A percentile compares a stretch with the other conserved stretches of the same genome.
These are phyloP conservation scores for Rhodocollybia butyracea DNA, from an alignment of 768 basidiomycete genomes.

Conservation along the genomic window DNA sequence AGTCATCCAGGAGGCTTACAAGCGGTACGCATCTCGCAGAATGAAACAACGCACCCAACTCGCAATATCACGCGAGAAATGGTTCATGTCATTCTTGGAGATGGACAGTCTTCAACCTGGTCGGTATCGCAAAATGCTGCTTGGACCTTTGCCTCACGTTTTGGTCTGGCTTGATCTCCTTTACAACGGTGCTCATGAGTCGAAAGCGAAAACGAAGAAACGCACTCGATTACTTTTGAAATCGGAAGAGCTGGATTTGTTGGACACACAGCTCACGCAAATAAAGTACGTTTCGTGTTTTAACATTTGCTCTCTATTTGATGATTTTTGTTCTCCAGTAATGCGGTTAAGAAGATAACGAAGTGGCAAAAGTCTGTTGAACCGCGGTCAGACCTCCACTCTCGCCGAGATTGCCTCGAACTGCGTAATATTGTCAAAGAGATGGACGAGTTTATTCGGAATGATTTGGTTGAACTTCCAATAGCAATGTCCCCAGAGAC, in stretches of 20 bases:
- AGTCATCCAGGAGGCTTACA: constrained; percentile 19
- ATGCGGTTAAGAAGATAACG: not conserved
- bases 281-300: constrained; percentile 1
- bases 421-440: not conserved
- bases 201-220: not conserved
- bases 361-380: not conserved
- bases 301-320: not conserved
- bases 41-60: constrained; percentile 11
- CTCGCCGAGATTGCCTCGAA: not conserved
- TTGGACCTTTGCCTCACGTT: constrained; percentile 9
- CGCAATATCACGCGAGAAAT: constrained; percentile 9
- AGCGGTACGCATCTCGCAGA: constrained; percentile 4
- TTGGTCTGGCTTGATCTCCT: not conserved
- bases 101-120: not conserved
- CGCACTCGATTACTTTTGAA: not conserved
- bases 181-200: not conserved
- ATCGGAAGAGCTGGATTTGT: not conserved
- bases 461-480: not conserved
- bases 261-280: constrained; percentile 1
- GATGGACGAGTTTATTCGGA: not conserved
- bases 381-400: constrained; percentile 1
- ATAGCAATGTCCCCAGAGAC: not conserved
- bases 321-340: not conserved
- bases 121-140: constrained; percentile 8
- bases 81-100: not conserved